Evolutionary conservation across 1,284 basidiomycete species (phyloP), one percentile per base, ranked within the genome.

Genomic region (Vanrija sp.): DNA sequence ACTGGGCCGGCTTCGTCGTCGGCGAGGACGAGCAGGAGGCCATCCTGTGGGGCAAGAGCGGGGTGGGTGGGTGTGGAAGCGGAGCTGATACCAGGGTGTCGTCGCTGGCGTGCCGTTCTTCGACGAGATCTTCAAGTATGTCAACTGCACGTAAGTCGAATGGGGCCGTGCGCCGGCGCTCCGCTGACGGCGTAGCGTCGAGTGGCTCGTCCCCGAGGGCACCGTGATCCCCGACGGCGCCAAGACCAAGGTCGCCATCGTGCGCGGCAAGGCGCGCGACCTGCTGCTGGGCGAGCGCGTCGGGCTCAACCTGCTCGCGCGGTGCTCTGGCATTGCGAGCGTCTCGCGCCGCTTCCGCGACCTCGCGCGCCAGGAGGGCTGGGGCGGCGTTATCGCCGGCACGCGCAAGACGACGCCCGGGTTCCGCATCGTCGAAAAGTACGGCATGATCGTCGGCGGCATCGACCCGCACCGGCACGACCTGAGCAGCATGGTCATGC

Each of bases 371-470:
- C 78, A 80, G 9, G 84, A 84, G 56, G 91, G 92, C 0, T 99
- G 86, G 79, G 81, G 85, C 53, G 94, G 96, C 3, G 85, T 89
- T 61, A 84, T 99, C 50, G 94, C 95, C 12, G 95, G 95, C 14
- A 99, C 96, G 19, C 81, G 95, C 56, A 99, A 98, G 81, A 98
- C 95, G 0, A 98, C 95, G 2, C 96, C 95, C n/a, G 91, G 92
- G 0, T 98, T 98, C 79, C 81, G 96, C 45, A 80, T 98, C 16
- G 94, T 98, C 6, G 95, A 99, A 75, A 99, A 99, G 77, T 98
- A 98, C 73, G 96, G 88, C 9, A 99, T 98, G 96, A 79, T 98
- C 43, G 91, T 98, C 23, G 95, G 96, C 22, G 96, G 95, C 5
- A 88, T 98, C 61, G 96, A 99, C 75, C 81, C 89, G 18, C 96